Conservation (phyloP, 1,284 basidiomycete genomes). For the Sparassis latifolia region DNA sequence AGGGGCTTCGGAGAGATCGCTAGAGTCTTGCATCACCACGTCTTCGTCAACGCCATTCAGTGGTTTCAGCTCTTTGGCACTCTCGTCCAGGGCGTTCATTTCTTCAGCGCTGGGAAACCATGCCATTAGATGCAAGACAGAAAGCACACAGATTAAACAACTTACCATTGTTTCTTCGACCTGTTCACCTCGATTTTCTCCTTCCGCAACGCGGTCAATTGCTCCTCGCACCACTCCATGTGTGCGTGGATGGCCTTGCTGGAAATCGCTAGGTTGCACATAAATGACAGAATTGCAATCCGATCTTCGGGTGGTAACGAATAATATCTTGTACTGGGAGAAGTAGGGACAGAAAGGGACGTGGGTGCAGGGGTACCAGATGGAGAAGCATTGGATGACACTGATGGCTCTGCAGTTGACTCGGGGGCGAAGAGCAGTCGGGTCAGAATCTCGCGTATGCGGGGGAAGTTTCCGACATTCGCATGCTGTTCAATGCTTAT, state of each 20-base stretch:
- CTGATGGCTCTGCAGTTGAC: slow-evolving; percentile 25
- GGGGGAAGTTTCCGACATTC: slow-evolving; percentile 66
- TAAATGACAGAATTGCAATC: slow-evolving; percentile 79
- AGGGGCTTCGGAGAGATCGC: slow-evolving; percentile 62
- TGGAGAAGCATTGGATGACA: slow-evolving; percentile 31
- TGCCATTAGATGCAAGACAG: background rate
- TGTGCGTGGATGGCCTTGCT: slow-evolving; percentile 83
- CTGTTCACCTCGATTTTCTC: slow-evolving; percentile 94
- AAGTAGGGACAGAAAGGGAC: slow-evolving; percentile 33
- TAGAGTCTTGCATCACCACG: slow-evolving; percentile 51
- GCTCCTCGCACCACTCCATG: slow-evolving; percentile 87
- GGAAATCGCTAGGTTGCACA: slow-evolving; percentile 86
- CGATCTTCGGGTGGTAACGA: slow-evolving; percentile 73
- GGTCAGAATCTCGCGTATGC: slow-evolving; percentile 69
- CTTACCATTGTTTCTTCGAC: slow-evolving; percentile 80
- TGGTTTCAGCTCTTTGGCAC: slow-evolving; percentile 43
- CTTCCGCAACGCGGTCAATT: slow-evolving; percentile 88
- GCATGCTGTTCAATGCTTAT: slow-evolving; percentile 53
- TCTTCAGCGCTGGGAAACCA: slow-evolving; percentile 56
- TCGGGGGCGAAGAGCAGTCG: slow-evolving; percentile 69
- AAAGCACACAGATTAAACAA: slow-evolving; percentile 18
- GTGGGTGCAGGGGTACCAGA: slow-evolving; percentile 36
- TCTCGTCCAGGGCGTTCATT: slow-evolving; percentile 58
- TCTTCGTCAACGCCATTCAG: slow-evolving; percentile 42
- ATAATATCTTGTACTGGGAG: slow-evolving; percentile 69